Base-by-base conservation (phyloP, 345 rosid species). In the Eucalyptus albens region DNA sequence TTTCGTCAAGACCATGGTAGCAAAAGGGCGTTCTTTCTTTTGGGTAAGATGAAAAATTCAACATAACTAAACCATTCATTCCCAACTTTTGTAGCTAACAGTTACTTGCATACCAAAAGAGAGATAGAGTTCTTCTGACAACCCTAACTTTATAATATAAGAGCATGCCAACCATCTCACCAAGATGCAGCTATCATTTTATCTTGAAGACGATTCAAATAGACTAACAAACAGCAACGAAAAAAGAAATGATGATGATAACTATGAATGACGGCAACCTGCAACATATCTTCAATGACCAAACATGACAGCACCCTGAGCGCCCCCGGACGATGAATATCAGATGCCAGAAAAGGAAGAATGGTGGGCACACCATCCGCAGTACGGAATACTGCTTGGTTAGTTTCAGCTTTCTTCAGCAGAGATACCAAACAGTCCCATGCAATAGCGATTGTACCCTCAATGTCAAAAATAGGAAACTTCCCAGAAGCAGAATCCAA, bases 341-440 rank as follows among this genome's bases (percentile, higher is more conserved):
- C 90, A 55, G 97, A 98, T 88, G 94, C 97, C 93, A 98, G 89
- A 89, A 98, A 98, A 47, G 99, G 99, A 86, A 98, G 99, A 92
- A 98, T 92, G 82, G 94, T 91, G 51, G 95, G 91, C 91, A 97
- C 95, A 81, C 99, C 99, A 92, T 96, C 96, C 89, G 98, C 96
- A 21, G 97, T 94, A 50, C 99, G 96, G 90, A 98, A 97, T 81
- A 99, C 92, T 72, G 97, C 92, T 92, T 98, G 99, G 92, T 91
- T 96, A 69, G 94, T 94, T 93, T 98, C 99, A 91, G 99, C 93
- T 95, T 96, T 98, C 97, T 97, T 98, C 90, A 98, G 87, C 91
- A 98, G 93, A 91, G 99, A 95, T 88, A 96, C 94, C 97, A 98
- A 56, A 90, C 99, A 97, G 92, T 98, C 99, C 99, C 99, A 98